phyloP scores from a whole-genome alignment of 140 eudicot genomes.

The Stevia rebaudiana region DNA sequence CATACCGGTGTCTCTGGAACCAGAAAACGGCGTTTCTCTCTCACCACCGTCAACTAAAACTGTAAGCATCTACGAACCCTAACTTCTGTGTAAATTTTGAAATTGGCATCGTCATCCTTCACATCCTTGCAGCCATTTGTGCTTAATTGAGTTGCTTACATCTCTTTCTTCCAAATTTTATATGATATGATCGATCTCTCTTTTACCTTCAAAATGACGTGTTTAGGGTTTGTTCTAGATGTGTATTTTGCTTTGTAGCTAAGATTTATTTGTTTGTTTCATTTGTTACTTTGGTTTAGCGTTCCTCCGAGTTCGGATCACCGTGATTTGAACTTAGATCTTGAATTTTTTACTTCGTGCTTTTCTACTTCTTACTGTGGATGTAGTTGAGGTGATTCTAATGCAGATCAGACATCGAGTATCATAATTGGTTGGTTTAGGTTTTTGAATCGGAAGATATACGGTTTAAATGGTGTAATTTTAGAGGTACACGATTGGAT shows the following conservation, averaged over 20 bases:
- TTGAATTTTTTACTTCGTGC: conserved; percentile 1
- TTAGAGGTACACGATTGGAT: conserved; percentile 1
- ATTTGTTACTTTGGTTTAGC: not conserved
- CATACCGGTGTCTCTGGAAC: conserved; percentile 37
- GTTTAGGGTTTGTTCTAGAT: conserved; percentile 22
- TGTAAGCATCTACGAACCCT: conserved; percentile 38
- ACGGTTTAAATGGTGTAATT: not conserved
- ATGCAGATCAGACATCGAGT: conserved; percentile 19
- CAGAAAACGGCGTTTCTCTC: conserved; percentile 20
- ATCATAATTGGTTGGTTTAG: not conserved
- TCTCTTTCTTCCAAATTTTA: conserved; percentile 3
- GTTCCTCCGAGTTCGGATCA: conserved; percentile 24
- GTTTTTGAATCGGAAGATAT: not conserved
- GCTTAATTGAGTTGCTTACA: conserved; percentile 1
- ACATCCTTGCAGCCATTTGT: not conserved
- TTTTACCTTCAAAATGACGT: not conserved
- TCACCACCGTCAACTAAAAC: conserved; percentile 26
- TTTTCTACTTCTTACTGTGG: conserved; percentile 3
- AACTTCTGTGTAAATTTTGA: conserved; percentile 11
- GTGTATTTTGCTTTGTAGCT: conserved; percentile 10
- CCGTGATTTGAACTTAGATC: conserved; percentile 30
- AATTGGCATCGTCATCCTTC: not conserved
- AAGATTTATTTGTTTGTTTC: conserved; percentile 13
- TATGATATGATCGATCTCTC: conserved; percentile 23
- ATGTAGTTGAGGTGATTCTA: conserved; percentile 7